Evolutionary conservation across 1,284 basidiomycete genomes (phyloP).

Genomic region (Melampsora medusae): DNA sequence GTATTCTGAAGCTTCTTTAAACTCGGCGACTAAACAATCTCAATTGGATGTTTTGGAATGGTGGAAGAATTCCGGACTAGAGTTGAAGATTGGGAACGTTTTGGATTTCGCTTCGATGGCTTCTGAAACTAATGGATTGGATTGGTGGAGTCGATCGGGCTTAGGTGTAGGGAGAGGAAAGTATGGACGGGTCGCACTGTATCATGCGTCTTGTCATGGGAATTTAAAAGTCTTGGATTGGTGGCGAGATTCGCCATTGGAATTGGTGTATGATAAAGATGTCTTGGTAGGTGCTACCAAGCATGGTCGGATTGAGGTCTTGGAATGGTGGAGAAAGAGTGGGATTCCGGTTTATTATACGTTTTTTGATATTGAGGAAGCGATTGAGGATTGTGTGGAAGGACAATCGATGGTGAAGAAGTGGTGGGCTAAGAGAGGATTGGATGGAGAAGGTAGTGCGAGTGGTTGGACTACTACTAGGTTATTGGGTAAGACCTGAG

Average conservation of each 20-base stretch:
- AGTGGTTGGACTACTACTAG: constrained; percentile 33
- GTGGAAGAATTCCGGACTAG: constrained; percentile 66
- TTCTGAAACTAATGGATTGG: constrained; percentile 60
- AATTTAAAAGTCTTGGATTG: constrained; percentile 74
- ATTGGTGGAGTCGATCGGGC: constrained; percentile 74
- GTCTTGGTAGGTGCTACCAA: constrained; percentile 71
- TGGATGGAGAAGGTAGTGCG: constrained; percentile 32
- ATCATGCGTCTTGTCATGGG: constrained; percentile 72
- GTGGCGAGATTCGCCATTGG: constrained; percentile 73
- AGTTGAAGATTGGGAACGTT: constrained; percentile 72
- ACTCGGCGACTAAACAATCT: constrained; percentile 70
- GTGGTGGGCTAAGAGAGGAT: constrained; percentile 33
- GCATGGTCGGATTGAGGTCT: constrained; percentile 72
- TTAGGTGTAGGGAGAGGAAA: constrained; percentile 62
- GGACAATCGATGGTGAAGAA: constrained; percentile 60
- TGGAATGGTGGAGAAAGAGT: constrained; percentile 79
- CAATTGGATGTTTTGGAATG: constrained; percentile 70
- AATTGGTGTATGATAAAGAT: constrained; percentile 73
- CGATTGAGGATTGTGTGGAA: constrained; percentile 74
- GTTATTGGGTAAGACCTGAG: not conserved
- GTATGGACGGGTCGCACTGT: constrained; percentile 70
- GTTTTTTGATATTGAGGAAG: constrained; percentile 76
- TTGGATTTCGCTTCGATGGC: constrained; percentile 74
- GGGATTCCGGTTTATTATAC: constrained; percentile 73
- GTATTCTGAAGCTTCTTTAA: constrained; percentile 72